These are phyloP conservation scores for Oenanthe javanica DNA, from an alignment of 140 eudicot species.

Conservation along the genomic window DNA sequence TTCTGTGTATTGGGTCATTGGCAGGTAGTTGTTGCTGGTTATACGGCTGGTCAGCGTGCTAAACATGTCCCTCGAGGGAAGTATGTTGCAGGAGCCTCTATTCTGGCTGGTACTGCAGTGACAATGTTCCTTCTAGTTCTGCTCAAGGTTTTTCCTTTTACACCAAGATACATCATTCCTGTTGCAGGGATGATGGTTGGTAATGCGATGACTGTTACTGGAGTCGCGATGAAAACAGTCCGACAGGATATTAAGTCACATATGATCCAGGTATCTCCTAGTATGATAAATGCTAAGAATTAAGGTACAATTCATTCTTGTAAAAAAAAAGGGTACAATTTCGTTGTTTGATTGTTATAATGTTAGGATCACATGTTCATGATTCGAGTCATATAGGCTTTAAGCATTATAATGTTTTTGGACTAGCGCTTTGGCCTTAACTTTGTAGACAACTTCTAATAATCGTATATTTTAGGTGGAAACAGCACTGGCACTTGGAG, in stretches of 20 bases:
- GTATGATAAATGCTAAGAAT: not conserved
- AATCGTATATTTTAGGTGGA: conserved; percentile 42
- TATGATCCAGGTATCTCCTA: conserved; percentile 49
- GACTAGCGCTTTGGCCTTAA: not conserved
- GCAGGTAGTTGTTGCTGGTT: too few species aligned
- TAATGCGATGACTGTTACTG: conserved; percentile 88
- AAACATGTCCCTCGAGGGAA: too few species aligned
- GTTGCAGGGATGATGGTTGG: conserved; percentile 96
- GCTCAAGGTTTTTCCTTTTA: conserved; percentile 73
- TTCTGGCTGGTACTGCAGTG: too few species aligned
- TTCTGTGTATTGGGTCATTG: too few species aligned
- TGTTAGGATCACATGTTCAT: not conserved
- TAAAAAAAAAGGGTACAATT: too few species aligned
- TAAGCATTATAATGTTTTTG: conserved; percentile 48
- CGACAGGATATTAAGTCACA: conserved; percentile 78
- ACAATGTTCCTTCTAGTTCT: conserved; percentile 49
- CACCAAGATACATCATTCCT: conserved; percentile 86
- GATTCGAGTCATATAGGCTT: not conserved
- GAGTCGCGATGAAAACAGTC: conserved; percentile 80
- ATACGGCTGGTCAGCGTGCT: too few species aligned
- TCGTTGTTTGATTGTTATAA: not conserved
- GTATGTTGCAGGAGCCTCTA: too few species aligned
- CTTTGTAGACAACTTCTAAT: not conserved
- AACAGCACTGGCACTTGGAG: conserved; percentile 87
- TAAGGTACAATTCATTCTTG: too few species aligned